Evolutionary conservation across 441 rosid genomes (phyloP).

Genomic region (Corymbia calophylla): DNA sequence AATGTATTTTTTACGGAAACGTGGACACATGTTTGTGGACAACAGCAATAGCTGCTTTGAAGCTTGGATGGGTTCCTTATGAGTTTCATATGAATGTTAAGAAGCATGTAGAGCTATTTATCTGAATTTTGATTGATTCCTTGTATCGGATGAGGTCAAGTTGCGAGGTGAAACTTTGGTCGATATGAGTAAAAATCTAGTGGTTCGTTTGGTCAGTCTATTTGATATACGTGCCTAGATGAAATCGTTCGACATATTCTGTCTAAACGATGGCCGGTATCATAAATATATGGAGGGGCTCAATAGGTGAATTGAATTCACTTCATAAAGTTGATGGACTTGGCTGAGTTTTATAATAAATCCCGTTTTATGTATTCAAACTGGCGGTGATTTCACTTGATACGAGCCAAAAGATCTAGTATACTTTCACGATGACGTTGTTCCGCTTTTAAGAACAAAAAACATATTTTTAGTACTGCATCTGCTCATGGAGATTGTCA

Average conservation of each 20-base stretch:
- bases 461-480: neutral
- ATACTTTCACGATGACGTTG: neutral
- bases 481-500: neutral
- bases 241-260: neutral
- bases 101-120: neutral
- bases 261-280: accelerated
- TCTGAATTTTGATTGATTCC: neutral
- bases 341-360: neutral
- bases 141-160: neutral
- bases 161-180: neutral
- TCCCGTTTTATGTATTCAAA: neutral
- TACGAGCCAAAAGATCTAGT: neutral
- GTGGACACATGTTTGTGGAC: neutral
- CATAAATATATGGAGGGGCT: neutral
- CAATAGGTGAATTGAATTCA: neutral
- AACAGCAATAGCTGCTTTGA: neutral
- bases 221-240: too few species aligned
- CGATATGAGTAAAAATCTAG: neutral
- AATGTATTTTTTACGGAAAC: neutral
- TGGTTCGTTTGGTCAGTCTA: neutral
- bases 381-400: accelerated
- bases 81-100: neutral
- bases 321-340: neutral
- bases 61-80: neutral
- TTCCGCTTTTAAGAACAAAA: neutral